phyloP scores from a whole-genome alignment of 441 rosid species.

The Brassica balearica region DNA sequence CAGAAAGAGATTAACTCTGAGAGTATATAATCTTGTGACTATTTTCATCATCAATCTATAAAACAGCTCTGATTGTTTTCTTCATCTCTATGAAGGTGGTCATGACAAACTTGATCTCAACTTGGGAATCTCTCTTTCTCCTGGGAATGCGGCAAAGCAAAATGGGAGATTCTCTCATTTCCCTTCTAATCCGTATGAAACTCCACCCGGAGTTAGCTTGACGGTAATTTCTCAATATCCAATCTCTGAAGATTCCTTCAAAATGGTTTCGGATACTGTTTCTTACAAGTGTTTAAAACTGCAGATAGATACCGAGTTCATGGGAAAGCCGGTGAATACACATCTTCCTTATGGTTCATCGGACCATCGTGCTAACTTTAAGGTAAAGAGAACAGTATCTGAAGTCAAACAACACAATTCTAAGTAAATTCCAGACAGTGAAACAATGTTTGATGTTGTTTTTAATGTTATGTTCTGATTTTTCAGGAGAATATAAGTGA shows the following conservation, averaged over 20 bases:
- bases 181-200: slow-evolving; percentile 47
- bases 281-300: slow-evolving; percentile 25
- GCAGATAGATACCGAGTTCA: slow-evolving; percentile 58
- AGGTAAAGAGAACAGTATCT: slow-evolving; percentile 49
- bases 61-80: slow-evolving; percentile 3
- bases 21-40: background rate
- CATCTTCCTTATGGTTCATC: slow-evolving; percentile 48
- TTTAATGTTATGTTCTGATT: slow-evolving; percentile 11
- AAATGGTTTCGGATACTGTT: background rate
- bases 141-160: slow-evolving; percentile 50
- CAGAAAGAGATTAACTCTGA: slow-evolving; percentile 58
- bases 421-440: background rate
- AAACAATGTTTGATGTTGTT: background rate
- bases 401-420: background rate
- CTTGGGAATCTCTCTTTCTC: slow-evolving; percentile 74
- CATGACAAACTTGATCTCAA: slow-evolving; percentile 71
- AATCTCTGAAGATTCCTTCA: background rate
- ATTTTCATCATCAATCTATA: background rate
- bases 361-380: slow-evolving; percentile 54
- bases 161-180: slow-evolving; percentile 52
- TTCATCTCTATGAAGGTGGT: slow-evolving; percentile 48
- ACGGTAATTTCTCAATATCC: slow-evolving; percentile 53
- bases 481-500: slow-evolving; percentile 62
- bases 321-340: slow-evolving; percentile 48
- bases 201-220: slow-evolving; percentile 49